Conservation (phyloP, 2,329 filamentous ascomycete species). For the Colletotrichum sp. region DNA sequence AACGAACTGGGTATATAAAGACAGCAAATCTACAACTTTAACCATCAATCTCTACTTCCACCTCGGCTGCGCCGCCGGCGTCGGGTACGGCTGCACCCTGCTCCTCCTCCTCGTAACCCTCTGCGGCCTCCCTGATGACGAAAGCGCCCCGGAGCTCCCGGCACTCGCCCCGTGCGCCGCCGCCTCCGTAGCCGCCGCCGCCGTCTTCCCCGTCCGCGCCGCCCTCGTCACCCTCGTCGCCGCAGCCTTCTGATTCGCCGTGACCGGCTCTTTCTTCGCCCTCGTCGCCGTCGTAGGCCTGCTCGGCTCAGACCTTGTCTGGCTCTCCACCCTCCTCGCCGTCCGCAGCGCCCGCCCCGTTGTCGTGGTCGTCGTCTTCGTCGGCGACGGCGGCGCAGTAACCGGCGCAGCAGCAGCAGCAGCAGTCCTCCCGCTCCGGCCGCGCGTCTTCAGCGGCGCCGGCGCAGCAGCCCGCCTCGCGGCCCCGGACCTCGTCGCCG, state of each 20-base stretch:
- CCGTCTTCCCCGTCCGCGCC: background rate
- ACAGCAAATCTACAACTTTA: background rate
- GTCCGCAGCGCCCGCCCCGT: background rate
- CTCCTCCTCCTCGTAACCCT: slow-evolving; percentile 1
- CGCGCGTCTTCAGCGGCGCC: background rate
- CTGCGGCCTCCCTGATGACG: background rate
- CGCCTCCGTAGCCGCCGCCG: background rate
- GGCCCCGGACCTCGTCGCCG: background rate
- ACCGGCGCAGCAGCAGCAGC: background rate
- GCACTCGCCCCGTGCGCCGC: background rate
- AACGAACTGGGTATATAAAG: background rate
- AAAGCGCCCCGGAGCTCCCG: background rate
- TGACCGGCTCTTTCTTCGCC: background rate
- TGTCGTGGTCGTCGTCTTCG: background rate
- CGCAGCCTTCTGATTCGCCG: background rate
- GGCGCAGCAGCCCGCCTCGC: background rate
- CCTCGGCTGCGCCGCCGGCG: background rate
- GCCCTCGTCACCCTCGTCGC: background rate
- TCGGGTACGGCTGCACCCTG: slow-evolving; percentile 9
- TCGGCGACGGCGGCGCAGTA: background rate
- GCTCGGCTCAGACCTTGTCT: slow-evolving; percentile 6
- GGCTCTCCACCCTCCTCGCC: slow-evolving; percentile 12
- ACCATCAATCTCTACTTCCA: background rate
- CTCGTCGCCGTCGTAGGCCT: background rate
- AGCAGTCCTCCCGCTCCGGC: background rate